Evolutionary conservation across 768 basidiomycete genomes (phyloP), one percentile per base, ranked within the genome.

Genomic region (Suillus placidus): DNA sequence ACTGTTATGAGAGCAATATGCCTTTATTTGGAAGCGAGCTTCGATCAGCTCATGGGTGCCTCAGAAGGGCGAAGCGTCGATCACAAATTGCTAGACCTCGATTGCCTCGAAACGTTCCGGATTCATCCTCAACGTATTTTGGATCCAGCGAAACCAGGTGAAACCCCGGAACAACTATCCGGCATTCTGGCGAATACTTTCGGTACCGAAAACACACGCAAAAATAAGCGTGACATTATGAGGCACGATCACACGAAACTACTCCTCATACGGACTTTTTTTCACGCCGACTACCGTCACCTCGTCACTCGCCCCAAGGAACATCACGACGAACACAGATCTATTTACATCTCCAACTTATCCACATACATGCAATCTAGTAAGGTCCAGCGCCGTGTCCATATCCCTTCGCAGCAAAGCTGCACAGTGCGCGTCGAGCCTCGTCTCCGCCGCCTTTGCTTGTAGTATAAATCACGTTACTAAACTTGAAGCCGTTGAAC

Each of bases 401-500:
- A 65, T 80, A 71, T 26, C 79, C 81, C 66, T 78, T 78, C 20
- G 72, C 77, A 30, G 83, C 85, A 75, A 85, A 89, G 62, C 71
- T 78, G 38, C 77, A 75, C 12, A 93, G 81, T 40, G 80, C 80
- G 55, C 74, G 75, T 66, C 85, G 78, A n/a, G 88, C 86, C 67
- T 87, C 88, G 49, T 75, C 77, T 45, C 78, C 80, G 10, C 81
- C 86, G 0, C 77, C 75, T 32, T 80, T 86, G 60, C 93, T 91
- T 64, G 85, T 81, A 45, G 93, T 94, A 75, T 95, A 97, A 35
- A 89, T 78, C 66, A 95, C 90, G 45, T 86, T 86, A 79, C 91
- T 92, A 56, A 90, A 76, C 72, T 92, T 86, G 72, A 96, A 96
- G 62, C 94, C 94, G 73, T 96, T 97, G 83, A 98, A 98, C 80